Percentiles rank a stretch among this genome's conserved stretches.
Evolutionary conservation across 345 rosid genomes (phyloP).

Genomic region (Euphorbia peplus): DNA sequence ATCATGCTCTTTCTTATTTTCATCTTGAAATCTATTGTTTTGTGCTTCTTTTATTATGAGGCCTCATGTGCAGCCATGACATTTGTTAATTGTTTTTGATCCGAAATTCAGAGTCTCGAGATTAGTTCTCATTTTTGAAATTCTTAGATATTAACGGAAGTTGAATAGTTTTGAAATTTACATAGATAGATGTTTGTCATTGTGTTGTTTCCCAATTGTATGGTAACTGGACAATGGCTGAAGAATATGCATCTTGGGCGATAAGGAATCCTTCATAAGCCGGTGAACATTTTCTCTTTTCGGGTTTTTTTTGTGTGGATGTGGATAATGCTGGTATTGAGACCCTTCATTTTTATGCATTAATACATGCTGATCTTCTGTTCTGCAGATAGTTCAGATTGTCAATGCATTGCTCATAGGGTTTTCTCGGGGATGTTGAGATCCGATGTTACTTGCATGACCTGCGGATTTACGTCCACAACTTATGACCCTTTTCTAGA

Average conservation of each 20-base stretch:
- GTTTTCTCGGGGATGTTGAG: conserved; percentile 32
- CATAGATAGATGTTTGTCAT: not conserved
- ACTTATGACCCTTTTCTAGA: conserved; percentile 33
- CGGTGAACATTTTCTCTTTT: not conserved
- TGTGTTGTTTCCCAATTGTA: not conserved
- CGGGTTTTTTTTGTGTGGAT: not conserved
- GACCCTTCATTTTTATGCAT: not conserved
- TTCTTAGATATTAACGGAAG: not conserved
- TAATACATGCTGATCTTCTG: not conserved
- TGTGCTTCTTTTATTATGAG: not conserved
- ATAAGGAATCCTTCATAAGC: not conserved
- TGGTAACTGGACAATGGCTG: not conserved
- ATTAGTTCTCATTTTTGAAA: not conserved
- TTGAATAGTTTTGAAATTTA: not conserved
- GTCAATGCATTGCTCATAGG: conserved; percentile 31
- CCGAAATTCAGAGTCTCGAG: not conserved
- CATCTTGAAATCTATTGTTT: not conserved
- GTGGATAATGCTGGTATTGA: not conserved
- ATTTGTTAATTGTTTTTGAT: not conserved
- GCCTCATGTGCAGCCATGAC: not conserved
- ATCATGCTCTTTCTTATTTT: not conserved
- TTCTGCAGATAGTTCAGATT: conserved; percentile 24
- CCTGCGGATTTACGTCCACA: conserved; percentile 32
- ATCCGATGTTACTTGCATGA: conserved; percentile 32
- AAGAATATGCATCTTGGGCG: not conserved